Evolutionary conservation across 371 early-diverging fungal genomes (phyloP).

Genomic region (Zychaea mexicana): DNA sequence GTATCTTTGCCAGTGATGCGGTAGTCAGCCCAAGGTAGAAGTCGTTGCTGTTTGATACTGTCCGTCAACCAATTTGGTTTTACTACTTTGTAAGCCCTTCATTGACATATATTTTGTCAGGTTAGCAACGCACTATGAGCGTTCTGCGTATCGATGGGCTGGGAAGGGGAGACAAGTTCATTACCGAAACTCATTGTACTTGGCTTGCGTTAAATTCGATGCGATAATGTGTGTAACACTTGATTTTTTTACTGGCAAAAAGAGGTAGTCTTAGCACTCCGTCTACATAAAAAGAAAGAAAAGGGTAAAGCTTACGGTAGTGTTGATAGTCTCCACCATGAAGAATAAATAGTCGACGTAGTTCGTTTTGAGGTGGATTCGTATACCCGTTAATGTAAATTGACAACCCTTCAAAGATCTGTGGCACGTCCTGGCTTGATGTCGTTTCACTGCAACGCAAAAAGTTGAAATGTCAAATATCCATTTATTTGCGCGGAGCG

Average conservation of each 20-base stretch:
- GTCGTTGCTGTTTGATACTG: conserved; percentile 53
- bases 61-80: conserved; percentile 81
- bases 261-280: neutral
- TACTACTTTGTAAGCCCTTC: conserved; percentile 75
- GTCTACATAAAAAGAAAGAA: too few species aligned
- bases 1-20: conserved; percentile 21
- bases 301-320: conserved; percentile 39
- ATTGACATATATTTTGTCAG: too few species aligned
- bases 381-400: conserved; percentile 77
- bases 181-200: conserved; percentile 68
- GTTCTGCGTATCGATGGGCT: too few species aligned
- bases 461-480: conserved; percentile 7
- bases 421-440: conserved; percentile 30
- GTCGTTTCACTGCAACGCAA: conserved; percentile 17
- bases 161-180: too few species aligned
- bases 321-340: conserved; percentile 67
- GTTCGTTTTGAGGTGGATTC: conserved; percentile 56
- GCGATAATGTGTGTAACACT: conserved; percentile 74
- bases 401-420: conserved; percentile 58
- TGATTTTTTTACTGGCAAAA: conserved; percentile 51
- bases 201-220: conserved; percentile 65
- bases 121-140: too few species aligned
- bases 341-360: conserved; percentile 57
- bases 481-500: neutral
- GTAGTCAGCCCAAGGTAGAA: conserved; percentile 72